A percentile compares a stretch with the other conserved stretches of the same genome.
phyloP scores from a whole-genome alignment of 805 yeast species.

The Lipomyces kockii region DNA sequence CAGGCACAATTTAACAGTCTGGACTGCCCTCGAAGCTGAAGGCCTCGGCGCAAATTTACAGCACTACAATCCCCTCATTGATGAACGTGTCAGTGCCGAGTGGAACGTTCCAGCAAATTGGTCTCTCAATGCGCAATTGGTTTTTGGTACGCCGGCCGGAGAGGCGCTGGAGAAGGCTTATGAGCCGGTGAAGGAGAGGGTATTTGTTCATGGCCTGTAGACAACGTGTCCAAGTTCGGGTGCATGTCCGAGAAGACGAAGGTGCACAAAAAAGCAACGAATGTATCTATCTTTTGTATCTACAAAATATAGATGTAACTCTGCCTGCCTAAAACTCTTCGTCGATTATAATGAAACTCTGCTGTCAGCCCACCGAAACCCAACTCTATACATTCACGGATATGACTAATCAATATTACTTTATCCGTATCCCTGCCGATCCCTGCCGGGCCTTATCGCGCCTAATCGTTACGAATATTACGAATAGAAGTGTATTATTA shows the following conservation, averaged over 20 bases:
- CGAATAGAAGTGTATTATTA: no score
- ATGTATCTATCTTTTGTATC: no score
- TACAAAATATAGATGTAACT: no score
- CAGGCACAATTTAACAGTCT: slow-evolving; percentile 50
- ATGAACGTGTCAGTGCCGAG: slow-evolving; percentile 46
- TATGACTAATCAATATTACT: no score
- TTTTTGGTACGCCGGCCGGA: slow-evolving; percentile 54
- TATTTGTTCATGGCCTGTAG: background rate
- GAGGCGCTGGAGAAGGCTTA: slow-evolving; percentile 50
- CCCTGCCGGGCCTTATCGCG: no score
- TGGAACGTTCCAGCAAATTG: slow-evolving; percentile 52
- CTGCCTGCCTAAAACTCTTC: no score
- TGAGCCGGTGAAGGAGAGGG: slow-evolving; percentile 48
- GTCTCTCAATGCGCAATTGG: slow-evolving; percentile 56
- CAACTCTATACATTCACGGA: no score
- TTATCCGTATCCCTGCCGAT: no score
- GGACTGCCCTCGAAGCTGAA: slow-evolving; percentile 54
- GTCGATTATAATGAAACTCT: no score
- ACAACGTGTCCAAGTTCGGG: background rate
- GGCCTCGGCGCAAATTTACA: slow-evolving; percentile 59
- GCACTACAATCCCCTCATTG: slow-evolving; percentile 56
- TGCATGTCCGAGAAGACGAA: background rate
- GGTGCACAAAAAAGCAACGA: no score
- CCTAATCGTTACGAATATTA: no score
- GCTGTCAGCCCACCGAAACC: no score